A percentile compares a stretch with the other conserved stretches of the same genome.
Evolutionary conservation across 257 asterid species (phyloP).

Genomic region (Penstemon davidsonii): DNA sequence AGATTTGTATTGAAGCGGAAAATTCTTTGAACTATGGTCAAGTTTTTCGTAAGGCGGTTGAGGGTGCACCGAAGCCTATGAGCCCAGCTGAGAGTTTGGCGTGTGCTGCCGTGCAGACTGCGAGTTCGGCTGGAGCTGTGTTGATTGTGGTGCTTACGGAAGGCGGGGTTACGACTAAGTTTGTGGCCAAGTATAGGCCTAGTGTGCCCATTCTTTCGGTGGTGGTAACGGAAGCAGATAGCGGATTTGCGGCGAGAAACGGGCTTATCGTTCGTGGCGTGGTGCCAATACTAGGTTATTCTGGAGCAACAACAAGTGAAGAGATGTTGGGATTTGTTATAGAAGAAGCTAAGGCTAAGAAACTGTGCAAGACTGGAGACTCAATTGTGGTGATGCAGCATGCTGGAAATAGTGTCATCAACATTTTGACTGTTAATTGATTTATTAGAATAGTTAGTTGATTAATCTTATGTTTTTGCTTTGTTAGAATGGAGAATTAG

Average conservation of each 20-base stretch:
- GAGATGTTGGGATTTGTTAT: constrained; percentile 2
- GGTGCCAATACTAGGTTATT: constrained; percentile 14
- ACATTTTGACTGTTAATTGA: constrained; percentile 19
- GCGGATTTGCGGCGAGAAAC: constrained; percentile 23
- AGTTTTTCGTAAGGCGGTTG: constrained; percentile 68
- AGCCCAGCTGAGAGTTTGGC: constrained; percentile 86
- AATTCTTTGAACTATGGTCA: constrained; percentile 65
- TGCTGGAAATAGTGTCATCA: constrained; percentile 12
- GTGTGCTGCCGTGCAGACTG: constrained; percentile 76
- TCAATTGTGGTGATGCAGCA: constrained; percentile 27
- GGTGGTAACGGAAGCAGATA: constrained; percentile 39
- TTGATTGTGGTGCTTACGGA: constrained; percentile 85
- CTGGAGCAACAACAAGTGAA: neutral
- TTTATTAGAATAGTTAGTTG: neutral
- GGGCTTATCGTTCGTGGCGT: constrained; percentile 32
- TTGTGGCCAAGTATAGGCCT: constrained; percentile 84
- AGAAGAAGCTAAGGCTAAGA: constrained; percentile 17
- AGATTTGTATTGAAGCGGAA: constrained; percentile 82
- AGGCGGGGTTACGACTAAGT: constrained; percentile 82
- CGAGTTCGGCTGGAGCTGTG: constrained; percentile 64
- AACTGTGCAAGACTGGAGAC: constrained; percentile 28
- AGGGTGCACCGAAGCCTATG: constrained; percentile 79
- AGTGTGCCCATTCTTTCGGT: constrained; percentile 81
- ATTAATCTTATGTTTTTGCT: neutral
- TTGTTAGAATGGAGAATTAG: neutral